phyloP scores from a whole-genome alignment of 805 yeast species.

The Clavispora santaluciae region DNA sequence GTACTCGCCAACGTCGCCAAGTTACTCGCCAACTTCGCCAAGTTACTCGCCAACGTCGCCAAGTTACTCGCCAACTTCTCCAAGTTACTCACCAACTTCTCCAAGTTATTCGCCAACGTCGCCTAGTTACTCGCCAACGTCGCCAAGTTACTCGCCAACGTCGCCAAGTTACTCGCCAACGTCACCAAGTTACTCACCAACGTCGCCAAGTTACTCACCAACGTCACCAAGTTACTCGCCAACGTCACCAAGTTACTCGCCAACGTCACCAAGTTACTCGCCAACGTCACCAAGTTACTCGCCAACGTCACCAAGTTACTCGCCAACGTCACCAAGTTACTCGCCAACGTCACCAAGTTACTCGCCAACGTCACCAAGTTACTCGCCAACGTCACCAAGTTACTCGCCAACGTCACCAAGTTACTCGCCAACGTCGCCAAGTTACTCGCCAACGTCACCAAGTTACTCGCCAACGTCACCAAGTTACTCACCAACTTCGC shows the following conservation, averaged over 20 bases:
- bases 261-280: conserved; percentile 36
- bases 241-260: conserved; percentile 67
- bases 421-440: conserved; percentile 22
- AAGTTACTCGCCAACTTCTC: conserved; percentile 69
- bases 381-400: conserved; percentile 24
- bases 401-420: conserved; percentile 24
- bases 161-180: conserved; percentile 73
- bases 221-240: conserved; percentile 64
- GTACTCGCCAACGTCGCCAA: conserved; percentile 17
- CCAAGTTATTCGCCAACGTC: conserved; percentile 63
- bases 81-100: conserved; percentile 55
- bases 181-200: conserved; percentile 76
- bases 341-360: conserved; percentile 25
- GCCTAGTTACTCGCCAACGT: conserved; percentile 71
- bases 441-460: conserved; percentile 23
- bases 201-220: conserved; percentile 67
- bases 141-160: conserved; percentile 77
- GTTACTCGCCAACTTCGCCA: conserved; percentile 67
- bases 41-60: conserved; percentile 77
- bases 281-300: conserved; percentile 22
- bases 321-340: conserved; percentile 25
- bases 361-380: conserved; percentile 24
- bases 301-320: conserved; percentile 24
- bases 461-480: conserved; percentile 17
- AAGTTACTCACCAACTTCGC: conserved; percentile 35